Evolutionary conservation across 1,284 basidiomycete species (phyloP).

Genomic region (Erythrobasidium hasegawianum): DNA sequence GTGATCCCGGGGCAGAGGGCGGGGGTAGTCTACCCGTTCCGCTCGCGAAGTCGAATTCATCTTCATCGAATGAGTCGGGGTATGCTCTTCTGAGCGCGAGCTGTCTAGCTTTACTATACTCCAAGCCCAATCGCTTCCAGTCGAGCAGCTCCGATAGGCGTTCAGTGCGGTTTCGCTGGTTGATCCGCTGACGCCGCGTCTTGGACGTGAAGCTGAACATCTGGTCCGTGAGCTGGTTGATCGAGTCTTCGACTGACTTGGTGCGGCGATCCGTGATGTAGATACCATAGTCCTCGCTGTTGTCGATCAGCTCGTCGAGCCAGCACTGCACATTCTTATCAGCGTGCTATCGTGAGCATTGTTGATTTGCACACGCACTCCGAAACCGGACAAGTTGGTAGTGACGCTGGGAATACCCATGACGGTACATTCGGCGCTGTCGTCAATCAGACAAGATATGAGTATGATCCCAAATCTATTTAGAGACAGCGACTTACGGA

Average conservation of each 20-base stretch:
- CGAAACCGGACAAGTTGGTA: constrained; percentile 81
- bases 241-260: constrained; percentile 86
- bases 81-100: constrained; percentile 88
- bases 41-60: constrained; percentile 60
- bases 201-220: constrained; percentile 79
- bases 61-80: constrained; percentile 79
- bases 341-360: background rate
- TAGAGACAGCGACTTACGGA: constrained; percentile 14
- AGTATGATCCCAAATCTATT: background rate
- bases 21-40: constrained; percentile 63
- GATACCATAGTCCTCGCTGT: constrained; percentile 55
- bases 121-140: constrained; percentile 96
- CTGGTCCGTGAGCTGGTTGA: constrained; percentile 62
- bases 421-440: constrained; percentile 57
- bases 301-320: constrained; percentile 98
- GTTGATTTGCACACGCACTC: background rate
- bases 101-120: constrained; percentile 93
- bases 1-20: constrained; percentile 80
- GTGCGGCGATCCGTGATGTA: constrained; percentile 92
- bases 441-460: background rate
- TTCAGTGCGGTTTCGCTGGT: constrained; percentile 96
- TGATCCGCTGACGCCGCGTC: constrained; percentile 93
- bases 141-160: constrained; percentile 85
- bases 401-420: constrained; percentile 98
- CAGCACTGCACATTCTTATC: constrained; percentile 58